A percentile compares a stretch with the other conserved stretches of the same genome.
These are phyloP conservation scores for Vanrija pseudolonga DNA, from an alignment of 1,284 basidiomycete genomes.

Conservation along the genomic window DNA sequence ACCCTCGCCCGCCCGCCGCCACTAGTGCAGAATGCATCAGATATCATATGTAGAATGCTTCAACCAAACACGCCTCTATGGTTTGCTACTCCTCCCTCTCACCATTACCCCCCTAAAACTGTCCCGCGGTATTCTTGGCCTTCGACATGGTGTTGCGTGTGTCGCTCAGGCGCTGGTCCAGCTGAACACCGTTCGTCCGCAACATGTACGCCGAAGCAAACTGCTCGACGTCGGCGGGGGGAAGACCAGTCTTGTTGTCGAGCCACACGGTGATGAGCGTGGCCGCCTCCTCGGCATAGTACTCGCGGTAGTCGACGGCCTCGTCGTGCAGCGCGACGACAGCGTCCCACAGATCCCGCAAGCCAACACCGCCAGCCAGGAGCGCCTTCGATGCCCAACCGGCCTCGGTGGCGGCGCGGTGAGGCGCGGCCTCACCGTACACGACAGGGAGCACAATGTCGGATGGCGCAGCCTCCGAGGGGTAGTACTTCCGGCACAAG, in stretches of 20 bases:
- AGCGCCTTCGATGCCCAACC: slow-evolving; percentile 35
- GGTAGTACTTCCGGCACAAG: slow-evolving; percentile 78
- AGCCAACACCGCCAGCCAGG: slow-evolving; percentile 34
- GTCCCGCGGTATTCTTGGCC: slow-evolving; percentile 32
- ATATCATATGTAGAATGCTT: slow-evolving; percentile 3
- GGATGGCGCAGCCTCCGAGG: slow-evolving; percentile 63
- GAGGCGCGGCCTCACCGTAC: slow-evolving; percentile 22
- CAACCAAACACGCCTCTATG: neutral
- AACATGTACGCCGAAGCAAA: slow-evolving; percentile 40
- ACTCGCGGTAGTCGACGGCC: slow-evolving; percentile 34
- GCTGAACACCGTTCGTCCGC: slow-evolving; percentile 14
- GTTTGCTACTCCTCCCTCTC: neutral
- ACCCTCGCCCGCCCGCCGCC: no score
- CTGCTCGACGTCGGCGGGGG: slow-evolving; percentile 31
- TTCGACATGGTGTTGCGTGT: slow-evolving; percentile 31
- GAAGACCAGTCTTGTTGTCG: slow-evolving; percentile 12
- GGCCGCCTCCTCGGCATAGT: slow-evolving; percentile 42
- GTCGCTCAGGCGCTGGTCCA: slow-evolving; percentile 21
- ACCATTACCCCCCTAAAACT: slow-evolving; percentile 17
- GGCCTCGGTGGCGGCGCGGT: neutral
- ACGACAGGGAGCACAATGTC: slow-evolving; percentile 41
- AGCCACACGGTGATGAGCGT: slow-evolving; percentile 27
- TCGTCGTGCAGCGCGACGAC: slow-evolving; percentile 32
- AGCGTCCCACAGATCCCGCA: slow-evolving; percentile 39
- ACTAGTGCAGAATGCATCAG: neutral